Conservation (phyloP, 1,284 basidiomycete genomes). For the Rhizoctonia solani region DNA sequence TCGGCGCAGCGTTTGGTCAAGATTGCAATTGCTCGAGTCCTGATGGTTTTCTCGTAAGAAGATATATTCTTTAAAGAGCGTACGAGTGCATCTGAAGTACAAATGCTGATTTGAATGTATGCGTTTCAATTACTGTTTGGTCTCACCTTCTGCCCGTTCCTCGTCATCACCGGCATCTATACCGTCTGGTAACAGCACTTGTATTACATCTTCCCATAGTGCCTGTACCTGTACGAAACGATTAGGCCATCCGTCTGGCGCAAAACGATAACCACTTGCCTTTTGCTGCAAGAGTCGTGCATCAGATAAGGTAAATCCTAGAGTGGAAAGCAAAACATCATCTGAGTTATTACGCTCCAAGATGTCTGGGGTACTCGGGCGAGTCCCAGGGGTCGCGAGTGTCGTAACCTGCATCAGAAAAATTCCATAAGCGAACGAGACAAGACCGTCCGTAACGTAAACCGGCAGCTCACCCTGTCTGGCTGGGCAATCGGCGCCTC, state of each 20-base stretch:
- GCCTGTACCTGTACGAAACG: not conserved
- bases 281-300: conserved; percentile 26
- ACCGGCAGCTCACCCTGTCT: conserved; percentile 46
- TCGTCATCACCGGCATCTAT: conserved; percentile 47
- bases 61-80: conserved; percentile 62
- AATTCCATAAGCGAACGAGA: conserved; percentile 32
- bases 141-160: conserved; percentile 58
- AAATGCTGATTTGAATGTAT: not conserved
- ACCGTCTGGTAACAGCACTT: conserved; percentile 55
- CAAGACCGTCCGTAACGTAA: not conserved
- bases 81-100: conserved; percentile 42
- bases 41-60: conserved; percentile 35
- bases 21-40: conserved; percentile 66
- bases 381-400: not conserved
- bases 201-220: conserved; percentile 68
- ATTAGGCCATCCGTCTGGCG: not conserved
- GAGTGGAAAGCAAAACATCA: not conserved
- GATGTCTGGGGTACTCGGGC: conserved; percentile 18
- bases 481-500: conserved; percentile 27
- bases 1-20: conserved; percentile 81
- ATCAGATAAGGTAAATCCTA: conserved; percentile 20
- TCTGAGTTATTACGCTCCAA: conserved; percentile 6
- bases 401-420: not conserved
- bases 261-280: not conserved
- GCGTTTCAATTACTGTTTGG: not conserved